Base-by-base conservation (phyloP, 2,329 filamentous ascomycete species). In the Monilinia vaccinii-corymbosi region DNA sequence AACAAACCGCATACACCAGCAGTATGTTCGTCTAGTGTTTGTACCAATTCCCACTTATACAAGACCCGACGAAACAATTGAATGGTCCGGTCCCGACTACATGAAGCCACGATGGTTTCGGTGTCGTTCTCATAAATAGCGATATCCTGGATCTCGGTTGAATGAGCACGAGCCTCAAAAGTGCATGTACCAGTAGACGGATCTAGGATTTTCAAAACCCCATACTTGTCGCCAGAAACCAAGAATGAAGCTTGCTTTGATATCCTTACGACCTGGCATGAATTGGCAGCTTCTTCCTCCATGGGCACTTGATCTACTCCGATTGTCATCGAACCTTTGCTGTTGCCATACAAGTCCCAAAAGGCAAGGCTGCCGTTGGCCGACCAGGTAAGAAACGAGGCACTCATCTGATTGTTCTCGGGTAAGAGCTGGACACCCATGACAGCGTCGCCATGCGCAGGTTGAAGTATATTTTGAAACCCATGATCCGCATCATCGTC, bases 11-110 rank as follows among this genome's bases (percentile, higher is more conserved):
- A 58, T 82, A 99, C 92, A 64, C 89, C 89, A 25, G 91, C 90
- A 34, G 91, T 85, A 73, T 97, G 96, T 67, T 99, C 93, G 60
- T 89, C 85, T 70, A 97, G 82, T 0, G 94, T 99, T 72, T 99
- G 94, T 56, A 96, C 82, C 60, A 97, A 82, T 61, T 88, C 82
- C 73, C 95, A 87, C 3, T 74, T 75, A 2, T 83, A 80, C 14
- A 74, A 77, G 1, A 75, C 75, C 28, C 79, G 78, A 31, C 79
- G 78, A 71, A 97, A 97, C n/a, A 99, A 76, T 72, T 99, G 94
- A 1, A 93, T 83, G n/a, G 88, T 96, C 55, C 94, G 86, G 73
- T 99, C 94, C 65, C 94, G 82, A 40, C 91, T 89, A 70, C 88
- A 92, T 13, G 87, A 91, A 21, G 89, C 93, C 66, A 97, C 79